These are phyloP conservation scores for Pseudocercospora fuligena DNA, from an alignment of 2,329 filamentous ascomycete genomes.

Conservation along the genomic window DNA sequence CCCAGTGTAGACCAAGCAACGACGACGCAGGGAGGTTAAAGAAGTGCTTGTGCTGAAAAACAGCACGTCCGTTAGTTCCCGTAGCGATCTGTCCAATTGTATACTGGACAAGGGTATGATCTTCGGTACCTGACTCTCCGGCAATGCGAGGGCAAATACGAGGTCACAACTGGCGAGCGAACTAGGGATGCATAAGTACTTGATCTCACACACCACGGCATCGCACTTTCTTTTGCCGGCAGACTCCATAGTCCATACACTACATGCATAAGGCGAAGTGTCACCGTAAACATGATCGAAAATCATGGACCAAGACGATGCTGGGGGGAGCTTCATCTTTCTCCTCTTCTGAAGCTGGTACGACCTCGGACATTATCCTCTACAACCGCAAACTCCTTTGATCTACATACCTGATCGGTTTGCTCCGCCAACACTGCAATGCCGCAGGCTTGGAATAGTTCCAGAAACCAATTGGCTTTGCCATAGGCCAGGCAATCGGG, in stretches of 20 bases:
- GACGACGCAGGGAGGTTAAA: conserved; percentile 1
- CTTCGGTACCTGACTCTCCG: neutral
- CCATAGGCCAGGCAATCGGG: too few species aligned
- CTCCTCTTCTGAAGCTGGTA: too few species aligned
- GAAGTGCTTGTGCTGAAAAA: neutral
- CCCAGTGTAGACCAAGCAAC: neutral
- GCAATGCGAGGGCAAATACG: neutral
- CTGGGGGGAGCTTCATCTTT: too few species aligned
- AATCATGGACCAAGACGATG: too few species aligned
- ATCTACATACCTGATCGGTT: neutral
- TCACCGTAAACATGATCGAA: too few species aligned
- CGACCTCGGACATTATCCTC: neutral
- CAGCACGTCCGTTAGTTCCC: neutral
- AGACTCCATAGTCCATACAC: too few species aligned
- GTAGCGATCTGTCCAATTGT: neutral
- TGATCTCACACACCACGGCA: too few species aligned
- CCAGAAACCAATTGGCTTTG: neutral
- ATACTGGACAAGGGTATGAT: neutral
- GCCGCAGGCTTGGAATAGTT: neutral
- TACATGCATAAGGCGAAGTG: too few species aligned
- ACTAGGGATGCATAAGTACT: too few species aligned
- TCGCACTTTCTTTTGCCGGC: too few species aligned
- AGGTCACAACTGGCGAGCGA: too few species aligned
- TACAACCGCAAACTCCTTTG: neutral
- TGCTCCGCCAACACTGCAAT: too few species aligned